A percentile compares a stretch with the other conserved stretches of the same genome.
Evolutionary conservation across 1,139 yeast species (phyloP).

Genomic region (Lodderomyces beijingensis): DNA sequence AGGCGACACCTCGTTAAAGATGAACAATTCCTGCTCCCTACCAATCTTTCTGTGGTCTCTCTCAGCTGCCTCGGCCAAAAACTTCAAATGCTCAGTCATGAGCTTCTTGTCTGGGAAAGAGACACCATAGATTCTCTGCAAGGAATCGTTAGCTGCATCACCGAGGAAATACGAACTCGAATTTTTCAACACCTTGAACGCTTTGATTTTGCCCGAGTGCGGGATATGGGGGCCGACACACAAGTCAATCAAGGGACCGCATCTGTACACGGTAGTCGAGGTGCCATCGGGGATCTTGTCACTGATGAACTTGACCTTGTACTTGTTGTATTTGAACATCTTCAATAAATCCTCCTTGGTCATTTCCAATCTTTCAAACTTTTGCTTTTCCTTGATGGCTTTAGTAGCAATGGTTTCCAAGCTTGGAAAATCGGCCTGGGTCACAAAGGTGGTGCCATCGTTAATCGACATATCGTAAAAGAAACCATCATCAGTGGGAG

Average conservation of each 20-base stretch:
- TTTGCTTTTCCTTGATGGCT: slow-evolving; percentile 94
- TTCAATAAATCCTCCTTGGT: slow-evolving; percentile 85
- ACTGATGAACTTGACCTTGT: slow-evolving; percentile 81
- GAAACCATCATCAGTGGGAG: slow-evolving; percentile 97
- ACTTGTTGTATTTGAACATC: slow-evolving; percentile 95
- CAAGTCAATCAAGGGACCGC: slow-evolving; percentile 96
- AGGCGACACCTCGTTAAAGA: slow-evolving; percentile 95
- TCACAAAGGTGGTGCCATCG: slow-evolving; percentile 67
- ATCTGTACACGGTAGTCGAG: slow-evolving; percentile 93
- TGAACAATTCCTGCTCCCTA: slow-evolving; percentile 90
- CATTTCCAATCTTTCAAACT: slow-evolving; percentile 89
- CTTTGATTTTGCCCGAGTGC: slow-evolving; percentile 94
- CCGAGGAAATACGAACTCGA: slow-evolving; percentile 96
- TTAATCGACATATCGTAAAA: slow-evolving; percentile 95
- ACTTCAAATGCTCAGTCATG: slow-evolving; percentile 93
- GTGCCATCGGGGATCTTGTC: slow-evolving; percentile 96
- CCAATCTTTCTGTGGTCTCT: slow-evolving; percentile 98
- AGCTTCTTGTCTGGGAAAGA: slow-evolving; percentile 98
- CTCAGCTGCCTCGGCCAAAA: slow-evolving; percentile 92
- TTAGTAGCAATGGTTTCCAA: slow-evolving; percentile 86
- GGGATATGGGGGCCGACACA: slow-evolving; percentile 99
- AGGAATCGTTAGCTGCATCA: slow-evolving; percentile 85
- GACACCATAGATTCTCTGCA: slow-evolving; percentile 97
- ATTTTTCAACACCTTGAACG: slow-evolving; percentile 90
- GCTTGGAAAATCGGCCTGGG: slow-evolving; percentile 77